A percentile compares a stretch with the other conserved stretches of the same genome.
Evolutionary conservation across 2,329 filamentous ascomycete genomes (phyloP).

Genomic region (Fusarium sp.): DNA sequence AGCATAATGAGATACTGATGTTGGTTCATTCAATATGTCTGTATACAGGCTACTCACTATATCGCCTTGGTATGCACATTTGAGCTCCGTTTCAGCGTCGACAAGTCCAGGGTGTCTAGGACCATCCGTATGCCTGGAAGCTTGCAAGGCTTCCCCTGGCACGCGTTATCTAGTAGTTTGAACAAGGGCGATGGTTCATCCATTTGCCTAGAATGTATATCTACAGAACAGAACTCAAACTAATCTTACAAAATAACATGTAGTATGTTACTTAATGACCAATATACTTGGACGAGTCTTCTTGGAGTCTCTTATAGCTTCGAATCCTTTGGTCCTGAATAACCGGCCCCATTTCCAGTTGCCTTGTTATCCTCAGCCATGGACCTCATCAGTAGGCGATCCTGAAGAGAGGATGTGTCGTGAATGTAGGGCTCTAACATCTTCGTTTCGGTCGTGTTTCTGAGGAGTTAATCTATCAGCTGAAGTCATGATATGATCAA

Average conservation of each 20-base stretch:
- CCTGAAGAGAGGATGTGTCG: constrained; percentile 2
- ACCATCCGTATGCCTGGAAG: background rate
- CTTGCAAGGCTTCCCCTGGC: background rate
- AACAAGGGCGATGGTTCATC: background rate
- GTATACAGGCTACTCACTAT: background rate
- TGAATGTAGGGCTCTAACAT: constrained; percentile 5
- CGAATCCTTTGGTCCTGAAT: background rate
- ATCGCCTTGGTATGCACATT: background rate
- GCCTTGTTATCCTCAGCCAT: background rate
- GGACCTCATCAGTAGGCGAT: constrained; percentile 6
- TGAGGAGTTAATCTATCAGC: background rate
- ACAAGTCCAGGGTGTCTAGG: background rate
- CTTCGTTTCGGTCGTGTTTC: background rate
- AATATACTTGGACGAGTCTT: background rate
- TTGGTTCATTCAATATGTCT: background rate
- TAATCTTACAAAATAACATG: background rate
- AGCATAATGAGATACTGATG: background rate
- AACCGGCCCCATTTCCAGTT: background rate
- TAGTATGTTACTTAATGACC: background rate
- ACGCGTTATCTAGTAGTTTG: background rate
- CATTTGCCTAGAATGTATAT: background rate
- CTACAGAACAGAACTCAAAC: background rate
- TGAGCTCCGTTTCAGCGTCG: background rate
- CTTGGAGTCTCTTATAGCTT: background rate
- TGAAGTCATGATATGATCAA: background rate